Evolutionary conservation across 148 eudicot species (phyloP).

Genomic region (Diospyros lotus): DNA sequence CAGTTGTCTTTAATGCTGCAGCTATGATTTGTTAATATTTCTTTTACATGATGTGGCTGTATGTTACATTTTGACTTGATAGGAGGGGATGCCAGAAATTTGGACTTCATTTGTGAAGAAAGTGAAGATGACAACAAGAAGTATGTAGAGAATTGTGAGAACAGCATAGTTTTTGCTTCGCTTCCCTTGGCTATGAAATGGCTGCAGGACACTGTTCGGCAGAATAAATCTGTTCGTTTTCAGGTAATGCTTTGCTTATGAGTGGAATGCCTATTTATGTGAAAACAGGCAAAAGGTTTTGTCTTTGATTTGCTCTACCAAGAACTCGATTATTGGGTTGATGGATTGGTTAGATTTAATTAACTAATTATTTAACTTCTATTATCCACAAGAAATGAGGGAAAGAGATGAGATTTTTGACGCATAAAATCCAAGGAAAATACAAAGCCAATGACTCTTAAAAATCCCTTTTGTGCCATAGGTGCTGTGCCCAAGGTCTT

Average conservation of each 20-base stretch:
- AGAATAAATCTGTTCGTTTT: constrained; percentile 63
- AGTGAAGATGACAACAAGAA: constrained; percentile 39
- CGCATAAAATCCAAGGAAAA: no score
- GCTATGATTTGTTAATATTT: no score
- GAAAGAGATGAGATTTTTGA: no score
- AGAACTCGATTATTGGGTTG: background rate
- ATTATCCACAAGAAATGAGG: no score
- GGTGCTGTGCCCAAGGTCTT: no score
- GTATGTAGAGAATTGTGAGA: constrained; percentile 33
- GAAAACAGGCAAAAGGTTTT: no score
- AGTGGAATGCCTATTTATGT: background rate
- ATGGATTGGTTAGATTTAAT: background rate
- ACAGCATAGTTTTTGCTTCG: constrained; percentile 76
- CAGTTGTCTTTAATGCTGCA: no score
- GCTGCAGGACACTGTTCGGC: constrained; percentile 62
- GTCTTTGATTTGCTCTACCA: background rate
- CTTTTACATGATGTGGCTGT: no score
- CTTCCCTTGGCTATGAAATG: constrained; percentile 91
- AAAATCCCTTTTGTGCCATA: no score
- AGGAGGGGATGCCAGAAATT: constrained; percentile 45
- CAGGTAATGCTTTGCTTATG: constrained; percentile 49
- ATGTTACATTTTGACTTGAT: constrained; percentile 10
- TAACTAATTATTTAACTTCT: no score
- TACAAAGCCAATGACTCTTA: no score
- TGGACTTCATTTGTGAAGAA: constrained; percentile 33